Percentiles rank a stretch among this genome's conserved stretches.
phyloP scores from a whole-genome alignment of 129 eudicot genomes.

The Centrapalus pauciflorus region DNA sequence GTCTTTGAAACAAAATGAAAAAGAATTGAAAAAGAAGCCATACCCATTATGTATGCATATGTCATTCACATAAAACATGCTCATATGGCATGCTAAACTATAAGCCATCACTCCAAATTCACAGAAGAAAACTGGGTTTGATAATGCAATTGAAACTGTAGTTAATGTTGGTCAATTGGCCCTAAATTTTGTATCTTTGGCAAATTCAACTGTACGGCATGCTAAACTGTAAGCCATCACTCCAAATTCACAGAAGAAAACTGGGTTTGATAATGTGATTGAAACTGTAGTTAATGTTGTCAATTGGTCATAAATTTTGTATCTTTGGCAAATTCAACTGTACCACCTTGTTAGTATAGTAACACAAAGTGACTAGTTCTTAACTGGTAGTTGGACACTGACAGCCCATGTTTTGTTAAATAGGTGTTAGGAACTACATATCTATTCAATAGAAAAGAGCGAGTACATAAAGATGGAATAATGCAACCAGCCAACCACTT shows the following conservation, averaged over 20 bases:
- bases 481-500: neutral
- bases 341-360: neutral
- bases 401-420: neutral
- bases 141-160: neutral
- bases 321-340: neutral
- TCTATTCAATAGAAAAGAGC: neutral
- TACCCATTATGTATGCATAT: neutral
- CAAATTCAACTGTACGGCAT: neutral
- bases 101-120: too few relatives aligned
- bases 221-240: too few relatives aligned
- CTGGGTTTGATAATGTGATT: neutral
- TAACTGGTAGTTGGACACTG: neutral
- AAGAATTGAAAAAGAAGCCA: neutral
- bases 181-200: neutral
- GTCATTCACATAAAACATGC: neutral
- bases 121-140: neutral
- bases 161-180: slow-evolving; percentile 1
- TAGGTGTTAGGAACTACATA: neutral
- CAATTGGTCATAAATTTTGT: slow-evolving; percentile 6
- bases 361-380: slow-evolving; percentile 10
- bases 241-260: neutral
- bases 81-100: neutral
- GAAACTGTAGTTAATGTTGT: neutral
- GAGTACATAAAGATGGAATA: slow-evolving; percentile 10
- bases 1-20: neutral